Evolutionary conservation across 495 filamentous ascomycete species (phyloP).

Genomic region (Xylaria flabelliformis): DNA sequence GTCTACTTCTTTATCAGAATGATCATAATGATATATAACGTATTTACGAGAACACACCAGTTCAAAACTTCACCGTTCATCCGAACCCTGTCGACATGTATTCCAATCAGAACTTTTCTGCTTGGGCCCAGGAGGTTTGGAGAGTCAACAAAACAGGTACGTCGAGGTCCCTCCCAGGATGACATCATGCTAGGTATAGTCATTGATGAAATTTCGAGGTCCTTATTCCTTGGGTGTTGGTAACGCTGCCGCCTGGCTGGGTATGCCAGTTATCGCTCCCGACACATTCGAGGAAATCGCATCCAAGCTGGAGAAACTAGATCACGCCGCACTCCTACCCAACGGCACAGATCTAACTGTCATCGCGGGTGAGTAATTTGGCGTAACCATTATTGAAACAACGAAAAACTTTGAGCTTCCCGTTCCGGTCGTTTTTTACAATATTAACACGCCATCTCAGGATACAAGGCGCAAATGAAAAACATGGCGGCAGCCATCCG

Average conservation of each 20-base stretch:
- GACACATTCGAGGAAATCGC: constrained; percentile 44
- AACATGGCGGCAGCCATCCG: constrained; percentile 47
- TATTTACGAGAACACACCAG: constrained; percentile 32
- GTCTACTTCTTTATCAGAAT: constrained; percentile 9
- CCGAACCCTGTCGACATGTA: constrained; percentile 46
- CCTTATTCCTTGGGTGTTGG: constrained; percentile 52
- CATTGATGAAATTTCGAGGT: constrained; percentile 30
- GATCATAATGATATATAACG: background rate
- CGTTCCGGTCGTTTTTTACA: background rate
- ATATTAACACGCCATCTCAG: constrained; percentile 26
- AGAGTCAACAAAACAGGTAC: constrained; percentile 46
- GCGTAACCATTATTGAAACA: too few relatives aligned
- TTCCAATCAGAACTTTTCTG: constrained; percentile 46
- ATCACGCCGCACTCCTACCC: constrained; percentile 47
- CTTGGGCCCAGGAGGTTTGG: constrained; percentile 46
- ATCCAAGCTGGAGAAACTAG: constrained; percentile 41
- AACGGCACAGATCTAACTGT: constrained; percentile 46
- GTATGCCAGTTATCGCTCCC: constrained; percentile 52
- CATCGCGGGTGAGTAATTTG: constrained; percentile 43
- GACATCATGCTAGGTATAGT: background rate
- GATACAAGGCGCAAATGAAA: constrained; percentile 55
- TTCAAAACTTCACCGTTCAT: constrained; percentile 40
- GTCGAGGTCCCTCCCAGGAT: background rate
- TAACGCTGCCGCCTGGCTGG: constrained; percentile 53
- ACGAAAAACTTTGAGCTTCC: too few relatives aligned